Percentiles rank a stretch among this genome's conserved stretches.
Evolutionary conservation across 1,284 basidiomycete species (phyloP).

Genomic region (Mycena sp.): DNA sequence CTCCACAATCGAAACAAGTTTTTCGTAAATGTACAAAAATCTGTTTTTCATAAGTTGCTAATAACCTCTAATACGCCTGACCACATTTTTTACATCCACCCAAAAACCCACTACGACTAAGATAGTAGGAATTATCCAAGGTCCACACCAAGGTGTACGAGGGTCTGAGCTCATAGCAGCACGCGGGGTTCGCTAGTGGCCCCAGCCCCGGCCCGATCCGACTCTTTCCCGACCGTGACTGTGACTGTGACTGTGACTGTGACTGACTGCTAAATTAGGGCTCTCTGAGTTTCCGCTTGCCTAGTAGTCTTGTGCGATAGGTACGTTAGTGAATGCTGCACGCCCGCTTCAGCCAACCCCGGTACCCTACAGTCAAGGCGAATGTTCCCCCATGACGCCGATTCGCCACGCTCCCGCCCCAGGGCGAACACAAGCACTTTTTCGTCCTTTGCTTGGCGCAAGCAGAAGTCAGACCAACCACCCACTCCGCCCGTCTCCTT

Average conservation of each 20-base stretch:
- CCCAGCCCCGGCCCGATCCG: too few relatives aligned
- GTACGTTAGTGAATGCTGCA: constrained; percentile 11
- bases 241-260: background rate
- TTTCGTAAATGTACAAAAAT: too few relatives aligned
- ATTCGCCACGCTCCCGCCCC: constrained; percentile 46
- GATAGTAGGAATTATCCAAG: too few relatives aligned
- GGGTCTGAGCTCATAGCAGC: too few relatives aligned
- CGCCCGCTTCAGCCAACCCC: background rate
- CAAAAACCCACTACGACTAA: too few relatives aligned
- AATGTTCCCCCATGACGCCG: constrained; percentile 49
- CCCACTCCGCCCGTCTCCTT: constrained; percentile 37
- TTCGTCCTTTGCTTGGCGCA: constrained; percentile 54
- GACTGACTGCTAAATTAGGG: background rate
- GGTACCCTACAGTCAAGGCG: constrained; percentile 23
- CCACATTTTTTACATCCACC: too few relatives aligned
- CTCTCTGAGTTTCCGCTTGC: constrained; percentile 5
- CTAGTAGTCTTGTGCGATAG: constrained; percentile 12
- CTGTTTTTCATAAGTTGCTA: too few relatives aligned
- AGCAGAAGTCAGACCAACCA: constrained; percentile 46
- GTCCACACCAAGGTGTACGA: too few relatives aligned
- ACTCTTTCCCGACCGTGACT: too few relatives aligned
- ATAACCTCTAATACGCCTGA: too few relatives aligned
- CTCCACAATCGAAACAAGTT: too few relatives aligned
- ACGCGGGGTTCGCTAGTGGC: too few relatives aligned
- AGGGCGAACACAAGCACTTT: constrained; percentile 56